Conservation (phyloP, 2,329 filamentous ascomycete species). For the Clarireedia sp. region DNA sequence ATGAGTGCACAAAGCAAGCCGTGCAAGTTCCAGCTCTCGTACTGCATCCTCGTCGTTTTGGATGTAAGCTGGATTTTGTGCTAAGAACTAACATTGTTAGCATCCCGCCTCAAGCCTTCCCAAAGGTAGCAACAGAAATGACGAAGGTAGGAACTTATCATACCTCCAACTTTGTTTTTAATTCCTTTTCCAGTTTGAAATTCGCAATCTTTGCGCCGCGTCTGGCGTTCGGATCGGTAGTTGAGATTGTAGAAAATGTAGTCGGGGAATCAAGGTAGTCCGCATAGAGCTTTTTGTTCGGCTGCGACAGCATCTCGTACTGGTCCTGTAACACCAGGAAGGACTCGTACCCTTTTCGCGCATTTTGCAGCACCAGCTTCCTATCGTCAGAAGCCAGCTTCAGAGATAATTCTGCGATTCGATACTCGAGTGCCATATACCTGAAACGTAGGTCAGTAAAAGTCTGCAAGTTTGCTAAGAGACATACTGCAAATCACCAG, state of each 20-base stretch:
- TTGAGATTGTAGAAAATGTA: slow-evolving; percentile 65
- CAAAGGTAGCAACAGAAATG: too few species aligned
- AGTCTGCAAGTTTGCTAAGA: background rate
- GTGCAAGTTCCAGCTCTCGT: slow-evolving; percentile 69
- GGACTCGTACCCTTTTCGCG: slow-evolving; percentile 65
- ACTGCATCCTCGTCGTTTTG: slow-evolving; percentile 80
- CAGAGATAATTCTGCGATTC: slow-evolving; percentile 71
- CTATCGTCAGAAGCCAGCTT: slow-evolving; percentile 56
- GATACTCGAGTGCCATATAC: slow-evolving; percentile 70
- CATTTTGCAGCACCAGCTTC: slow-evolving; percentile 50
- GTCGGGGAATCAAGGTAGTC: slow-evolving; percentile 63
- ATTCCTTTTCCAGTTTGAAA: slow-evolving; percentile 76
- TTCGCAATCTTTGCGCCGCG: slow-evolving; percentile 79
- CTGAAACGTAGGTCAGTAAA: slow-evolving; percentile 25
- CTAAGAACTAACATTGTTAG: slow-evolving; percentile 43
- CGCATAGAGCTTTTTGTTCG: slow-evolving; percentile 63
- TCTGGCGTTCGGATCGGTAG: slow-evolving; percentile 56
- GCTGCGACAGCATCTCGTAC: slow-evolving; percentile 62
- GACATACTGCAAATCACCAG: slow-evolving; percentile 67
- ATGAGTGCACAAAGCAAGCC: slow-evolving; percentile 66
- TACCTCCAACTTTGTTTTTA: slow-evolving; percentile 76
- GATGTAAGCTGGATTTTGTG: slow-evolving; percentile 48
- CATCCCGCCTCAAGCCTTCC: background rate
- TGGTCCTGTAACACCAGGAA: slow-evolving; percentile 71
- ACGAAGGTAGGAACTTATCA: slow-evolving; percentile 9